Evolutionary conservation across 176 grass and related monocot species (phyloP).

Genomic region (Aegilops tauschii): DNA sequence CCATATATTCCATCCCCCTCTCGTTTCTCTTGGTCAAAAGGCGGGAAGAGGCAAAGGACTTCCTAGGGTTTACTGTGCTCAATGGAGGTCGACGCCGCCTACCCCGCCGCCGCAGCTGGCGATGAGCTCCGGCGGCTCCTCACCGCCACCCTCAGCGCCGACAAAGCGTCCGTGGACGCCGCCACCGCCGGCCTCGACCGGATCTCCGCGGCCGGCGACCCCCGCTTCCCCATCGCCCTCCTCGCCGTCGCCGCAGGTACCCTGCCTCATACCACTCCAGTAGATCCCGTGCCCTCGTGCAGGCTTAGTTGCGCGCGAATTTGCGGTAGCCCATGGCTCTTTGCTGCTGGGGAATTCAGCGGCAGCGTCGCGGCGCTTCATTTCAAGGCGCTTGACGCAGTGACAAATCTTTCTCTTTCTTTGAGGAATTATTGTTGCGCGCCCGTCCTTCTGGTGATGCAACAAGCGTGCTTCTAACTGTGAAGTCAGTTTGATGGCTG

Average conservation of each 20-base stretch:
- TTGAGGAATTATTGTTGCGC: neutral
- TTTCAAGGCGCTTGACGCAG: neutral
- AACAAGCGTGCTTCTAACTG: neutral
- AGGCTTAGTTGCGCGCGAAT: neutral
- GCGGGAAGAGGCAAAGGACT: neutral
- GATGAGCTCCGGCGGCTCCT: constrained; percentile 50
- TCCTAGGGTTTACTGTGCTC: constrained; percentile 37
- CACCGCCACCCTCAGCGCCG: constrained; percentile 63
- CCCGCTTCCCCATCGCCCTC: constrained; percentile 64
- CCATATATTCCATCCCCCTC: neutral
- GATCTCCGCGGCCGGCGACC: constrained; percentile 29
- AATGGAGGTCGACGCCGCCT: constrained; percentile 41
- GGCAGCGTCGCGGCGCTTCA: neutral
- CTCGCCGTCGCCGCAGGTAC: constrained; percentile 72
- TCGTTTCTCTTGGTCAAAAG: neutral
- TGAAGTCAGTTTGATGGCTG: neutral
- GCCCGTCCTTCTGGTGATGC: neutral
- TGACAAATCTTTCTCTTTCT: neutral
- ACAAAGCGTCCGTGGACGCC: constrained; percentile 52
- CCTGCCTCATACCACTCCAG: neutral
- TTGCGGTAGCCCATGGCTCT: neutral
- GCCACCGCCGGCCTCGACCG: constrained; percentile 47
- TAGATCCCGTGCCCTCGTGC: neutral
- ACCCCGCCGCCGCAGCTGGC: constrained; percentile 2
- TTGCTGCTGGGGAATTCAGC: neutral